A percentile compares a stretch with the other conserved stretches of the same genome.
These are phyloP conservation scores for Termitomyces sp. DNA, from an alignment of 768 basidiomycete genomes.

Conservation along the genomic window DNA sequence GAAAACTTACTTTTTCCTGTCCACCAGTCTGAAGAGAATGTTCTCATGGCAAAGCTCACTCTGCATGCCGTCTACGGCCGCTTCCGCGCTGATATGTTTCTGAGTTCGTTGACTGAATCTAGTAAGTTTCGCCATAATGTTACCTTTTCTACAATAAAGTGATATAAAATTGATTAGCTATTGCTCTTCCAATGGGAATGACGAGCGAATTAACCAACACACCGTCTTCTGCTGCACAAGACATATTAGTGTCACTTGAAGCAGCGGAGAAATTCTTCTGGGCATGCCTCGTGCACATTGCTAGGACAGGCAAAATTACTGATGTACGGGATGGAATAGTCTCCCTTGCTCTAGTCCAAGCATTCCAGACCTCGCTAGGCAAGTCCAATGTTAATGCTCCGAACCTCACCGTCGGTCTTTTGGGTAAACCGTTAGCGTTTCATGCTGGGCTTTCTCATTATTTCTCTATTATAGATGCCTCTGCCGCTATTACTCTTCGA, in stretches of 20 bases:
- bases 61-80: conserved; percentile 72
- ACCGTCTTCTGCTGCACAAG: conserved; percentile 42
- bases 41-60: conserved; percentile 71
- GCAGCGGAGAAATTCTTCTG: conserved; percentile 70
- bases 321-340: conserved; percentile 72
- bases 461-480: conserved; percentile 47
- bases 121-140: conserved; percentile 49
- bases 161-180: conserved; percentile 39
- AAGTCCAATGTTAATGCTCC: conserved; percentile 45
- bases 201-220: conserved; percentile 35
- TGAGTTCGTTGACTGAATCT: conserved; percentile 88
- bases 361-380: conserved; percentile 80
- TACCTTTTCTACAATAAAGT: background rate
- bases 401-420: conserved; percentile 51
- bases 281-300: conserved; percentile 51
- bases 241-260: conserved; percentile 54
- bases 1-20: background rate
- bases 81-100: conserved; percentile 82
- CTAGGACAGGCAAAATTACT: conserved; percentile 55
- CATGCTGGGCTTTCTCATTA: background rate
- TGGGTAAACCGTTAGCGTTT: conserved; percentile 39
- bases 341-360: conserved; percentile 63
- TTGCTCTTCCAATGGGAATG: conserved; percentile 81
- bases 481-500: conserved; percentile 71
- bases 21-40: conserved; percentile 65